Base-by-base conservation (phyloP, 106 monocot species). In the Dactylorhiza incarnata region DNA sequence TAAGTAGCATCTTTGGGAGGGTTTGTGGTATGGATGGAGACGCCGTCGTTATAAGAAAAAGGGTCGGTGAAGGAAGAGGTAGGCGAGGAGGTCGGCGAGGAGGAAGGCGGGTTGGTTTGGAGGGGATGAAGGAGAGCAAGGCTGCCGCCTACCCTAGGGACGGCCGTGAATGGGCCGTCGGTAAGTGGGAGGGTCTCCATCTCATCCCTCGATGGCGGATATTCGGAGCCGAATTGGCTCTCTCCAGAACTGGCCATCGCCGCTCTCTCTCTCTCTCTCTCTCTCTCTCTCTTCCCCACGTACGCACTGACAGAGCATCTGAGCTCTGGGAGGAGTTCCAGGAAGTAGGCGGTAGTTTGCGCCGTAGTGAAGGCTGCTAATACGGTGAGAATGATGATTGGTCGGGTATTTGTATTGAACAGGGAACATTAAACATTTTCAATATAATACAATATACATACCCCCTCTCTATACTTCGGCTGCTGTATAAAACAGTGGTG, bases 101-200 rank as follows among this genome's bases (percentile, higher is more conserved):
- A 48, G 20, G 73, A 71, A 20, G 56, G 29, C 9, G 22, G 13
- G 5, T 54, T 45, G 9, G 53, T 22, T 25, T 54, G 26, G 66
- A 77, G 77, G 9, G 87, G 84, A 61, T 77, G 66, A 74, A 83
- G 87, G 77, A 79, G 78, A 46, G 81, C 83, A 71, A 87, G 87
- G 62, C 68, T 71, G 50, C 51, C 80, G 82, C 48, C 74, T 75
- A 71, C 23, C 37, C 82, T n/a, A 45, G 74, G 76, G 47, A 71
- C 71, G 52, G 76, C 25, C 17, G 78, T 61, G 73, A 75, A 49
- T 25, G 70, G 46, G 23, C 68, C 74, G 58, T 84, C 87, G 47
- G 82, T 54, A 45, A 94, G 81, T 63, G 76, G 70, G 19, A 94
- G 88, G 61, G 82, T 84, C 71, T 94, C 91, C 80, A 90, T 82